These are phyloP conservation scores for Beauveria brongniartii DNA, from an alignment of 2,329 filamentous ascomycete species.

Conservation along the genomic window DNA sequence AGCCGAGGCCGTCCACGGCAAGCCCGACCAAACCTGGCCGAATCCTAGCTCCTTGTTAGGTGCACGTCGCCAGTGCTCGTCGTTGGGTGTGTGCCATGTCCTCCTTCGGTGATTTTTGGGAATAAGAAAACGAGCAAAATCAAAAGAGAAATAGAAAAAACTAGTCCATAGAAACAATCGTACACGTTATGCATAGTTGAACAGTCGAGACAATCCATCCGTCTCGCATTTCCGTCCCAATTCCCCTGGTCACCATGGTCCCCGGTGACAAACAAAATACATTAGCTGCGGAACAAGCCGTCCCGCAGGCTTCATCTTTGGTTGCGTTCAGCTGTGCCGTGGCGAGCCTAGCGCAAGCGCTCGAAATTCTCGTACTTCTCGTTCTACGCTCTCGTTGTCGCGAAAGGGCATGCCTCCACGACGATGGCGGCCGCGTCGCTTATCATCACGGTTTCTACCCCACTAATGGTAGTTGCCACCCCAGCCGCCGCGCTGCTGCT, in stretches of 20 bases:
- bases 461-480: conserved; percentile 50
- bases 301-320: neutral
- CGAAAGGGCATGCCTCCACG: neutral
- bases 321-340: neutral
- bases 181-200: conserved; percentile 14
- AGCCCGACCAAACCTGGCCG: neutral
- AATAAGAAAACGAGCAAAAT: conserved; percentile 12
- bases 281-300: neutral
- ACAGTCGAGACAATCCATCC: conserved; percentile 11
- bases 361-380: conserved; percentile 2
- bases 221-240: conserved; percentile 9
- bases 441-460: conserved; percentile 24
- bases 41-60: neutral
- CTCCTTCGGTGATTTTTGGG: conserved; percentile 5
- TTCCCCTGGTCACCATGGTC: neutral
- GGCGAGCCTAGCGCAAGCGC: neutral
- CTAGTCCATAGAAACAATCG: conserved; percentile 14
- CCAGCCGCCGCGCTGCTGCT: conserved; percentile 46
- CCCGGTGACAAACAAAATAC: conserved; percentile 7
- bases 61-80: conserved; percentile 1
- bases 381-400: neutral
- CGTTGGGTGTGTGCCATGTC: neutral
- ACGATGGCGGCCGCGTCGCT: conserved; percentile 8
- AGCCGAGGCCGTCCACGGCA: conserved; percentile 9
- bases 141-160: conserved; percentile 11